Conservation (phyloP, 148 eudicot species). For the Rheum nobile region DNA sequence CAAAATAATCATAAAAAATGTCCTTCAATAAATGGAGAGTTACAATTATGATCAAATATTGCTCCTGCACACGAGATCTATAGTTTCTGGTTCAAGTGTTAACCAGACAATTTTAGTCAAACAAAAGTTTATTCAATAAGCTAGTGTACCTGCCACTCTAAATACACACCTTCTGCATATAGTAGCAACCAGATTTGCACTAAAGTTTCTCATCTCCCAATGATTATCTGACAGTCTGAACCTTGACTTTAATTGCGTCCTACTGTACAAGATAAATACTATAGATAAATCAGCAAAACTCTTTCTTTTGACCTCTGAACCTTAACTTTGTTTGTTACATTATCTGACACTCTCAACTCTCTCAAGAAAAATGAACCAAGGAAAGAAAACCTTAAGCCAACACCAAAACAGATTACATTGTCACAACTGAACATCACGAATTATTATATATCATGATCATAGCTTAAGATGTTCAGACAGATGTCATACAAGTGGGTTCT, state of each 20-base stretch:
- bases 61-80: no score
- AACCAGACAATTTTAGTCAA: neutral
- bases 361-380: neutral
- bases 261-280: conserved; percentile 13
- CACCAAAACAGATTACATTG: neutral
- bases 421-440: neutral
- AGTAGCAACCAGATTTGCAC: conserved; percentile 54
- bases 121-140: neutral
- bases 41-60: neutral
- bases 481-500: neutral
- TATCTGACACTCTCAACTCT: neutral
- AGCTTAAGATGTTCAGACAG: neutral
- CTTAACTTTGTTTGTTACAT: neutral
- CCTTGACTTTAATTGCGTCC: conserved; percentile 83
- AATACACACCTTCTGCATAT: conserved; percentile 56
- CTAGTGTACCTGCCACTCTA: neutral
- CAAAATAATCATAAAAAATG: neutral
- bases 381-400: neutral
- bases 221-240: conserved; percentile 59
- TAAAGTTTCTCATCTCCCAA: conserved; percentile 70
- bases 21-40: neutral
- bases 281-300: neutral
- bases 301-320: neutral
- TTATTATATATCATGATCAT: neutral
- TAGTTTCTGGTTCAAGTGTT: no score